A percentile compares a stretch with the other conserved stretches of the same genome.
These are phyloP conservation scores for Cladosporium sp. DNA, from an alignment of 2,329 filamentous ascomycete genomes.

Conservation along the genomic window DNA sequence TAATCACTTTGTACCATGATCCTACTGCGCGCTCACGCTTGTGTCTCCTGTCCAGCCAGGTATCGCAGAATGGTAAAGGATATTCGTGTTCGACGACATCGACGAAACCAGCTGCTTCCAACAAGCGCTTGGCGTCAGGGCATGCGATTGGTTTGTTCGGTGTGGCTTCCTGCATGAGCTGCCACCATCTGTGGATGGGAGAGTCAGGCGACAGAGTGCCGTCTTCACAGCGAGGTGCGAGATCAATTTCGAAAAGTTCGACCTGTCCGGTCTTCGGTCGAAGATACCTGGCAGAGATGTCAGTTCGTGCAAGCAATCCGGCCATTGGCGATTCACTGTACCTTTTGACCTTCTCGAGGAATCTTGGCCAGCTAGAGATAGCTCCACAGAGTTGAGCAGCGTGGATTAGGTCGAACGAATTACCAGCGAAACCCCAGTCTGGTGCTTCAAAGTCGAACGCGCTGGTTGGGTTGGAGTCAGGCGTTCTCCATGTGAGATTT, in stretches of 20 bases:
- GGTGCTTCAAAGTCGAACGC: constrained; percentile 74
- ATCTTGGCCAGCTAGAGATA: constrained; percentile 66
- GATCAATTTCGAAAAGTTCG: constrained; percentile 90
- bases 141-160: constrained; percentile 67
- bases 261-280: constrained; percentile 70
- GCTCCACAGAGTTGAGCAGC: constrained; percentile 77
- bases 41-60: constrained; percentile 58
- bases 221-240: constrained; percentile 71
- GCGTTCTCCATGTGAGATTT: constrained; percentile 22
- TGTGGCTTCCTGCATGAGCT: constrained; percentile 68
- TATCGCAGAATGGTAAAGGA: constrained; percentile 67
- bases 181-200: constrained; percentile 68
- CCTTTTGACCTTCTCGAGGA: constrained; percentile 63
- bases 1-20: constrained; percentile 76
- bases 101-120: constrained; percentile 74
- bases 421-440: constrained; percentile 67
- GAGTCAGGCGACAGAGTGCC: constrained; percentile 58
- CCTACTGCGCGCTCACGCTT: constrained; percentile 63
- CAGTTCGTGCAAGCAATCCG: neutral
- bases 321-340: constrained; percentile 42
- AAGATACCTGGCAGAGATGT: constrained; percentile 61
- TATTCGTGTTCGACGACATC: constrained; percentile 68
- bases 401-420: constrained; percentile 81
- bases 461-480: constrained; percentile 27
- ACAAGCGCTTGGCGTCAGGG: constrained; percentile 61